Evolutionary conservation across 1,284 basidiomycete species (phyloP).

Genomic region (Phylloboletellus chloephorus): DNA sequence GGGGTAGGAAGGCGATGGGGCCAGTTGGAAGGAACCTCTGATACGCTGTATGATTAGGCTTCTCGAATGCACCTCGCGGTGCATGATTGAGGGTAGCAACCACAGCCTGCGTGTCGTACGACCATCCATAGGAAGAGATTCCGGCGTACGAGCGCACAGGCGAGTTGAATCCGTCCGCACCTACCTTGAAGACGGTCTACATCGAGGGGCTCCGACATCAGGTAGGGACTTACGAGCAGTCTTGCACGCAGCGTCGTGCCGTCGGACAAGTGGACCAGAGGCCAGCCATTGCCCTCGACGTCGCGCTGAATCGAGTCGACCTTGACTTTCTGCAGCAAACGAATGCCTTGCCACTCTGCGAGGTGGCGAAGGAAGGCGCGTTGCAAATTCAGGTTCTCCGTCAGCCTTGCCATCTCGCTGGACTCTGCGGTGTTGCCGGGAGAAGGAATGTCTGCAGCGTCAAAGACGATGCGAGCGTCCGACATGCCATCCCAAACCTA

Average conservation of each 20-base stretch:
- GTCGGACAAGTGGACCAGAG: conserved; percentile 65
- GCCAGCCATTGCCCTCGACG: conserved; percentile 53
- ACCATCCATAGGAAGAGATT: conserved; percentile 89
- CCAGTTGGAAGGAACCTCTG: conserved; percentile 96
- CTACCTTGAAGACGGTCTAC: conserved; percentile 53
- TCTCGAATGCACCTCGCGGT: conserved; percentile 51
- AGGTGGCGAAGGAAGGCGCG: conserved; percentile 67
- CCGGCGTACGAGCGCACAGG: conserved; percentile 86
- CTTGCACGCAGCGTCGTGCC: conserved; percentile 60
- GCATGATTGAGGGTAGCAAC: conserved; percentile 83
- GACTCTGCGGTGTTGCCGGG: conserved; percentile 26
- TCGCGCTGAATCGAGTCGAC: conserved; percentile 58
- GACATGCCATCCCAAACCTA: conserved; percentile 90
- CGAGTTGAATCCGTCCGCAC: conserved; percentile 94
- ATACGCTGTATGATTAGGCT: conserved; percentile 79
- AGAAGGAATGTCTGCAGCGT: conserved; percentile 44
- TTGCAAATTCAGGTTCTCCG: conserved; percentile 90
- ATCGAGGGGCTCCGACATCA: conserved; percentile 6
- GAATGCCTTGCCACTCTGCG: conserved; percentile 38
- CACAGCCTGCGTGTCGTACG: conserved; percentile 86
- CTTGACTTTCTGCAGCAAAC: conserved; percentile 62
- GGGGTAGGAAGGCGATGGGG: conserved; percentile 90
- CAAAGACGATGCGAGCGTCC: conserved; percentile 72
- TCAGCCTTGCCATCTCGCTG: conserved; percentile 72
- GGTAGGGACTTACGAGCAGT: conserved; percentile 53